Base-by-base conservation (phyloP, 2,329 filamentous ascomycete genomes). In the Chaetomiaceae sp. region DNA sequence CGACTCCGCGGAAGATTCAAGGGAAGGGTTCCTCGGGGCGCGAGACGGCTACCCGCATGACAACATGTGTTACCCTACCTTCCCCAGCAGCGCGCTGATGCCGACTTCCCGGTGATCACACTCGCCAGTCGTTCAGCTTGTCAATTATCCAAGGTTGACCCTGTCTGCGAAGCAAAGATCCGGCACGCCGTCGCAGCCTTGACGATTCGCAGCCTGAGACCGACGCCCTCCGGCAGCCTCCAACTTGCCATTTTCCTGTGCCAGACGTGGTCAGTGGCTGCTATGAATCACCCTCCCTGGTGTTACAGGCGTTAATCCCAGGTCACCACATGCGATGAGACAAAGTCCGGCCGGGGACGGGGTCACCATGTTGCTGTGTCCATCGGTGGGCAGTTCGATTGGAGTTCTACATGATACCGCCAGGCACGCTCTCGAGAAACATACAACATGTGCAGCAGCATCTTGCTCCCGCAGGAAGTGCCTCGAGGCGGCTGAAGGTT, bases 31-130 rank as follows among this genome's bases (percentile, higher is more conserved):
- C 23, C 40, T 35, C 40, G 48, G 37, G n/a, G n/a, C n/a, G 25
- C 34, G 25, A 45, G 12, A n/a, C 44, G 52, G 48, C 21, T 35
- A 35, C 40, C 44, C 35, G 52, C 52, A 55, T 39, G 39, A 23
- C 34, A 43, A 46, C 45, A 31, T 31, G 37, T 50, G 44, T 37
- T 30, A 48, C 52, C 45, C 12, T 19, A 31, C 23, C 42, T 33
- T 21, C 35, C 40, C 25, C 35, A 10, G 25, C n/a, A n/a, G n/a
- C n/a, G 25, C 12, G 10, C 12, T 19, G 25, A 39, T 40, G 44
- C 35, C 17, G 27, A 41, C 4, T 17, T 2, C 19, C 30, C 31
- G 27, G 16, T 48, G 37, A 37, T n/a, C n/a, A n/a, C n/a, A n/a
- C n/a, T n/a, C n/a, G n/a, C n/a, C 40, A n/a, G 34, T 6, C 16